phyloP scores from a whole-genome alignment of 2,329 filamentous ascomycete genomes.

The Aspergillus uvarum region DNA sequence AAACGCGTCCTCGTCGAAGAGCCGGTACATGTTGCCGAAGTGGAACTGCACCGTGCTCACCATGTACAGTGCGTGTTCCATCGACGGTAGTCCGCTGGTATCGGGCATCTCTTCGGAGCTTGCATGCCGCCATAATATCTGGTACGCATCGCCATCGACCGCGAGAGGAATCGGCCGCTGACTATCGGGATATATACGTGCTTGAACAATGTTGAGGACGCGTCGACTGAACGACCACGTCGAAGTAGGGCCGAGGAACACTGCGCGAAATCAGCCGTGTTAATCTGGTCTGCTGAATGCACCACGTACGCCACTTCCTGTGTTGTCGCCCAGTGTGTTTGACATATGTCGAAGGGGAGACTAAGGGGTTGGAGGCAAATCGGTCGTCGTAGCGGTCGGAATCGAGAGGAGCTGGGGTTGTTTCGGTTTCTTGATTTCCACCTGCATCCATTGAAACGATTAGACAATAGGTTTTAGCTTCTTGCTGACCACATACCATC shows the following conservation, averaged over 20 bases:
- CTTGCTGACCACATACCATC: slow-evolving; percentile 10
- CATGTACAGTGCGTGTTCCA: slow-evolving; percentile 53
- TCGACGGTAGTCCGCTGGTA: slow-evolving; percentile 45
- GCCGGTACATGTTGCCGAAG: slow-evolving; percentile 53
- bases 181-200: slow-evolving; percentile 45
- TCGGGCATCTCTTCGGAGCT: slow-evolving; percentile 33
- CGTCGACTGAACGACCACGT: slow-evolving; percentile 56
- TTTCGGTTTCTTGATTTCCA: neutral
- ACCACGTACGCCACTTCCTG: slow-evolving; percentile 19
- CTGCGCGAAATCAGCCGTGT: slow-evolving; percentile 28
- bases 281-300: accelerated
- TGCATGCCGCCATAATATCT: slow-evolving; percentile 49
- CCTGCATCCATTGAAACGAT: neutral
- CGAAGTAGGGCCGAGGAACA: slow-evolving; percentile 54
- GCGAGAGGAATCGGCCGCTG: slow-evolving; percentile 40
- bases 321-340: slow-evolving; percentile 6
- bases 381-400: slow-evolving; percentile 29
- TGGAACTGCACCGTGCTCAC: slow-evolving; percentile 59
- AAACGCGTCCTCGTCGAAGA: slow-evolving; percentile 54
- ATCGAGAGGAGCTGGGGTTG: slow-evolving; percentile 11
- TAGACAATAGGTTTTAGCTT: too few relatives aligned
- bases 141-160: slow-evolving; percentile 52
- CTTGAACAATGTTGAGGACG: slow-evolving; percentile 49
- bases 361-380: slow-evolving; percentile 21
- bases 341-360: slow-evolving; percentile 34